These are phyloP conservation scores for Mycena leptocephala DNA, from an alignment of 768 basidiomycete genomes.

Conservation along the genomic window DNA sequence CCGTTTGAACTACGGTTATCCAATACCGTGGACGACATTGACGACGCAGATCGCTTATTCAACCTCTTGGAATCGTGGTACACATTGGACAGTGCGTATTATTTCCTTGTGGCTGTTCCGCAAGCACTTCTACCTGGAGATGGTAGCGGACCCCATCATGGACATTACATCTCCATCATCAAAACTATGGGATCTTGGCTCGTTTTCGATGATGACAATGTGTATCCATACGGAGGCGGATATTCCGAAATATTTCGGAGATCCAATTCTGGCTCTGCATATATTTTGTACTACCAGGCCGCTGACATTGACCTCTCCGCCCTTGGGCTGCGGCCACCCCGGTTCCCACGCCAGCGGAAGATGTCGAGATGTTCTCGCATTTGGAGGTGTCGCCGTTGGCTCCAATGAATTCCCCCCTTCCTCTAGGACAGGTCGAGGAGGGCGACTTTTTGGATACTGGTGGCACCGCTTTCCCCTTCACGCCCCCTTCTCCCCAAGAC, in stretches of 20 bases:
- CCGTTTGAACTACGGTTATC: constrained; percentile 95
- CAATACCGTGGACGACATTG: constrained; percentile 96
- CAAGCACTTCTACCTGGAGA: constrained; percentile 35
- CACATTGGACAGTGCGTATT: constrained; percentile 95
- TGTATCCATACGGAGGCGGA: constrained; percentile 89
- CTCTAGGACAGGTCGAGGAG: constrained; percentile 47
- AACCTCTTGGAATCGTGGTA: constrained; percentile 98
- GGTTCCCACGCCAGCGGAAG: constrained; percentile 47
- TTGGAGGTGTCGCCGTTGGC: constrained; percentile 43
- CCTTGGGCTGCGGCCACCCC: constrained; percentile 73
- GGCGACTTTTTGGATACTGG: constrained; percentile 45
- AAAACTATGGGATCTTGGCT: constrained; percentile 90
- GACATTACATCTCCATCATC: constrained; percentile 97
- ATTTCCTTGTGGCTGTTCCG: constrained; percentile 14
- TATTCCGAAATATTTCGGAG: constrained; percentile 95
- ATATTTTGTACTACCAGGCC: constrained; percentile 98
- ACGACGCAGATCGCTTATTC: constrained; percentile 94
- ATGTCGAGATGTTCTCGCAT: constrained; percentile 37
- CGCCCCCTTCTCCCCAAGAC: constrained; percentile 39
- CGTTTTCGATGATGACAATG: constrained; percentile 96
- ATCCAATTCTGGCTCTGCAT: constrained; percentile 91
- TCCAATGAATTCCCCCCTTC: constrained; percentile 38
- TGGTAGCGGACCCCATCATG: constrained; percentile 95
- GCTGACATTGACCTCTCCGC: constrained; percentile 83
- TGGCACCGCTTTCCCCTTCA: constrained; percentile 43